These are phyloP conservation scores for Mortierella sp. DNA, from an alignment of 371 early-diverging fungal species.

Conservation along the genomic window DNA sequence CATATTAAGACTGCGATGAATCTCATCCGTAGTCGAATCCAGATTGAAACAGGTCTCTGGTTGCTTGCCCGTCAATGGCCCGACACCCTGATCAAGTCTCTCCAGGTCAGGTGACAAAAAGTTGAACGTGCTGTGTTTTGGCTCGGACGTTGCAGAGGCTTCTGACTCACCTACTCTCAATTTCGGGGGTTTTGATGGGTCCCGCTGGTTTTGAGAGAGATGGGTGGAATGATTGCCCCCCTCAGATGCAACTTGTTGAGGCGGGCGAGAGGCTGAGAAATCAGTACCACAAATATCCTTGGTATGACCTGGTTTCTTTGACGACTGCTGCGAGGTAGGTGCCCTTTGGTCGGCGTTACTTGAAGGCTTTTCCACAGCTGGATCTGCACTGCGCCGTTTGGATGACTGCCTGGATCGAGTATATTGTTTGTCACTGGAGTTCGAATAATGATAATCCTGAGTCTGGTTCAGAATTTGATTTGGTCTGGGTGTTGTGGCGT, in stretches of 20 bases:
- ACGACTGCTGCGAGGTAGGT: not conserved
- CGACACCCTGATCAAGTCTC: not conserved
- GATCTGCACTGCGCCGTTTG: not conserved
- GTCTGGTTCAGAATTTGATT: constrained; percentile 1
- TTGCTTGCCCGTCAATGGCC: constrained; percentile 10
- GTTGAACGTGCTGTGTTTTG: constrained; percentile 7
- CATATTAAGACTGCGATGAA: constrained; percentile 46
- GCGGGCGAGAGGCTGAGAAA: not conserved
- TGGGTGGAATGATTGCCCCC: not conserved
- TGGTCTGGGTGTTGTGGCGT: constrained; percentile 21
- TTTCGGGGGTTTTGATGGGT: not conserved
- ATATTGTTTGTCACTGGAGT: not conserved
- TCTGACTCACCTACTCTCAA: not conserved
- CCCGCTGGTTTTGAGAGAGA: not conserved
- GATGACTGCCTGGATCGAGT: not conserved
- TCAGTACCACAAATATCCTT: not conserved
- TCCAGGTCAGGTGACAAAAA: constrained; percentile 25
- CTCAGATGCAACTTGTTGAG: not conserved
- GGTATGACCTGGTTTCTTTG: not conserved
- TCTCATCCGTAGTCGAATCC: constrained; percentile 52
- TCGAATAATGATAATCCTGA: not conserved
- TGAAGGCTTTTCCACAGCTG: not conserved
- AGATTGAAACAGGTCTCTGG: constrained; percentile 45
- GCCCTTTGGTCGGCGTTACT: not conserved
- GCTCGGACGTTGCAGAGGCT: not conserved